Evolutionary conservation across 179 eudicot genomes (phyloP).

Genomic region (Carnegiea gigantea): DNA sequence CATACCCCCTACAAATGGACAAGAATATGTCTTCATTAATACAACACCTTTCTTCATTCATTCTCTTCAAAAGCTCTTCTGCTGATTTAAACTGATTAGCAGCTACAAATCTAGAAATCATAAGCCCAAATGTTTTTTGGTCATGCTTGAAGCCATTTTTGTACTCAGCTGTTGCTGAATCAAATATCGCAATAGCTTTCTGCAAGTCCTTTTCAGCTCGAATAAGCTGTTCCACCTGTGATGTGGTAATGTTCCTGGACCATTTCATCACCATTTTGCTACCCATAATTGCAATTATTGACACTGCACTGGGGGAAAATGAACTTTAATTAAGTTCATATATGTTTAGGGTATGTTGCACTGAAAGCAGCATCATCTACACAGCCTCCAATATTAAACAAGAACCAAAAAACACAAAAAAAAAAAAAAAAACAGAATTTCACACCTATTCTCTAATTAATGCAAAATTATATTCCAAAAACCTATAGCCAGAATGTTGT

Average conservation of each 20-base stretch:
- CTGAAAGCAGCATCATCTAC: slow-evolving; percentile 1
- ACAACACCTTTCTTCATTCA: slow-evolving; percentile 71
- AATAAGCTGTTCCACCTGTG: slow-evolving; percentile 68
- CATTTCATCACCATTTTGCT: slow-evolving; percentile 55
- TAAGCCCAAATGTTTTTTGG: slow-evolving; percentile 58
- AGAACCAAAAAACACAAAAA: no score
- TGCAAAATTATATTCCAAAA: neutral
- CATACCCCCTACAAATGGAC: slow-evolving; percentile 73
- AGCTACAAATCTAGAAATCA: slow-evolving; percentile 69
- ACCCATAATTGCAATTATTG: slow-evolving; percentile 30
- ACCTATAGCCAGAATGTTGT: neutral
- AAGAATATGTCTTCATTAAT: slow-evolving; percentile 59
- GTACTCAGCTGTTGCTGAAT: slow-evolving; percentile 80
- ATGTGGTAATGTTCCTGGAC: slow-evolving; percentile 61
- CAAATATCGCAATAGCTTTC: slow-evolving; percentile 64
- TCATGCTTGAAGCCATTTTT: slow-evolving; percentile 76
- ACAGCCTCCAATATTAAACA: neutral
- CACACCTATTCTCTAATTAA: neutral
- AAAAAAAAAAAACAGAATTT: neutral
- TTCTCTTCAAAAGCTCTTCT: slow-evolving; percentile 66
- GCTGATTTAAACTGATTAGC: slow-evolving; percentile 67
- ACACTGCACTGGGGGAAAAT: neutral
- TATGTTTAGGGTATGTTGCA: neutral
- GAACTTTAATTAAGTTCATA: neutral
- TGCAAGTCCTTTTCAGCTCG: slow-evolving; percentile 67